Evolutionary conservation across 2,329 filamentous ascomycete species (phyloP).

Genomic region (Penicillium expansum): DNA sequence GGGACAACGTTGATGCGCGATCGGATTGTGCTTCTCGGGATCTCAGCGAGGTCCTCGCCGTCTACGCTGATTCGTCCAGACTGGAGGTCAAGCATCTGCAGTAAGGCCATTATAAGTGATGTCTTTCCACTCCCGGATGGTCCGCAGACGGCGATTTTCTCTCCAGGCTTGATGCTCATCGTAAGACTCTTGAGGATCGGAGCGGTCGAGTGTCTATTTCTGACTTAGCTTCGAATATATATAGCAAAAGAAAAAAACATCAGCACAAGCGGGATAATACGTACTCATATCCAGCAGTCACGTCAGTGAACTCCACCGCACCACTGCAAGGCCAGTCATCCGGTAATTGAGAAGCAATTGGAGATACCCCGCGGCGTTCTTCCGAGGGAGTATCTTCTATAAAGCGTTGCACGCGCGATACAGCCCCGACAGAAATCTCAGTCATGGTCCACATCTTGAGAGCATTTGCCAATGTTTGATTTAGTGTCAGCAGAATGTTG

Average conservation of each 20-base stretch:
- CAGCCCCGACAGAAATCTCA: neutral
- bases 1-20: neutral
- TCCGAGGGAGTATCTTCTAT: neutral
- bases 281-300: neutral
- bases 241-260: neutral
- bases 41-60: neutral
- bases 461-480: neutral
- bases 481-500: neutral
- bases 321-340: neutral
- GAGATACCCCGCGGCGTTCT: neutral
- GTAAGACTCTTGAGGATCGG: conserved; percentile 1
- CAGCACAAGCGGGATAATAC: neutral
- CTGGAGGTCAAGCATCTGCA: neutral
- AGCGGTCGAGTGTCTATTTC: neutral
- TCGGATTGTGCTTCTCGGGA: neutral
- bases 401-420: neutral
- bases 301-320: neutral
- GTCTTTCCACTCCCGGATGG: neutral
- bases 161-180: neutral
- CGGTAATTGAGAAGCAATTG: neutral
- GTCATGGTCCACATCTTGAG: conserved; percentile 1
- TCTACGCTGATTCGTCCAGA: neutral
- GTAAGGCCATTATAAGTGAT: neutral
- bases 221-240: neutral
- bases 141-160: conserved; percentile 13